Base-by-base conservation (phyloP, 208 protist species). In the Crithidia fasciculata region DNA sequence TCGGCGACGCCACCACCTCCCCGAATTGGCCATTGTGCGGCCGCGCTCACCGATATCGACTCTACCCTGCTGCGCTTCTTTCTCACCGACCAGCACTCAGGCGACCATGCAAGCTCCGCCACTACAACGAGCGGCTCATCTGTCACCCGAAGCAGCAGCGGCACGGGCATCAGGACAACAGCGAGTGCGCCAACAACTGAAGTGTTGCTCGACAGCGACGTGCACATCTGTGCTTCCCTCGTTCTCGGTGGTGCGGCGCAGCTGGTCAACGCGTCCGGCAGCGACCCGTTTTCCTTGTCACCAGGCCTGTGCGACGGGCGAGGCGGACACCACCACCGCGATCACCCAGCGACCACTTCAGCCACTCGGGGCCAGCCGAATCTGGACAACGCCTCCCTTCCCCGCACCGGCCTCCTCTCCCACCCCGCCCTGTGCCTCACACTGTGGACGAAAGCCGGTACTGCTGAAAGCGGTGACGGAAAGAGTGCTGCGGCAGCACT, bases 11-110 rank as follows among this genome's bases (percentile, higher is more conserved):
- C 39, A 10, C 16, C 59, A 13, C 63, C 65, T 10, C 61, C 75
- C 28, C 80, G 80, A 13, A 81, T 85, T 12, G 80, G 80, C 0
- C 80, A 85, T 63, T 78, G 75, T 43, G 75, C 70, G 5, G 80
- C 53, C 7, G 19, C 57, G 10, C 43, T 84, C 39, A 28, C 53
- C 19, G n/a, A 9, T 6, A 4, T 69, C 8, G 74, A 79, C 47
- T 55, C 74, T 0, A n/a, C 59, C 2, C 41, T 74, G 10, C 18
- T 79, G 53, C 59, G 59, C 39, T 73, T 49, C 57, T 79, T 79
- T 19, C 74, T 79, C 47, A 64, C 74, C 6, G 74, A 79, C 19
- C 74, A 58, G 13, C 37, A 40, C 44, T 12, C 47, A 8, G n/a
- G 49, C 13, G 19, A 8, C 13, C 18, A 56, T 28, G 57, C n/a